These are phyloP conservation scores for Biscogniauxia sp. DNA, from an alignment of 2,329 filamentous ascomycete genomes.

Conservation along the genomic window DNA sequence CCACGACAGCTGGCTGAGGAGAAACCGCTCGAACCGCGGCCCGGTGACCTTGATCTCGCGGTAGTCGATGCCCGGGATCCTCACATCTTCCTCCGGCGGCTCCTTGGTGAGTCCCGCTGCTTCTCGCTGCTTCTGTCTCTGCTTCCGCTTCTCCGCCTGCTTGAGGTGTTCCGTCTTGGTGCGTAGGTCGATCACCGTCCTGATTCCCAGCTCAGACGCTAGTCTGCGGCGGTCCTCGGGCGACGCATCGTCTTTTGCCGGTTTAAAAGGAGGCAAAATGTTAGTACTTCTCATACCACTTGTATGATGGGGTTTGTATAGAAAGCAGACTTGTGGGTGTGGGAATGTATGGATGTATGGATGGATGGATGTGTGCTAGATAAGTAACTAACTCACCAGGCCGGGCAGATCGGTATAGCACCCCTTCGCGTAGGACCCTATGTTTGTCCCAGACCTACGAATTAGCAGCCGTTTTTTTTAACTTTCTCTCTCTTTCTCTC, in stretches of 20 bases:
- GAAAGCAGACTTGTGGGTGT: slow-evolving; percentile 5
- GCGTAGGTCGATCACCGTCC: slow-evolving; percentile 75
- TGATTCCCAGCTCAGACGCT: slow-evolving; percentile 59
- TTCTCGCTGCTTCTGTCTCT: slow-evolving; percentile 47
- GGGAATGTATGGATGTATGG: too few relatives aligned
- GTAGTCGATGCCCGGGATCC: slow-evolving; percentile 64
- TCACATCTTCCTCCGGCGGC: slow-evolving; percentile 34
- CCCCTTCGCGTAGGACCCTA: slow-evolving; percentile 55
- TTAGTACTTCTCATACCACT: too few relatives aligned
- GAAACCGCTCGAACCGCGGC: slow-evolving; percentile 63
- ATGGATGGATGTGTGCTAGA: too few relatives aligned
- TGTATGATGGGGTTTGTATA: background rate
- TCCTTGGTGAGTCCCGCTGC: slow-evolving; percentile 45
- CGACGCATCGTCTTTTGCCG: slow-evolving; percentile 64
- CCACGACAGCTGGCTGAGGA: slow-evolving; percentile 68
- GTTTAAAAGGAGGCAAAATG: too few relatives aligned
- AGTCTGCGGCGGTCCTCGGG: slow-evolving; percentile 60
- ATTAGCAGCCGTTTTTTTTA: slow-evolving; percentile 4
- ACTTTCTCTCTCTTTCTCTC: background rate
- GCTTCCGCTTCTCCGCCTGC: slow-evolving; percentile 60
- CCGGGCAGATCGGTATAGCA: slow-evolving; percentile 67
- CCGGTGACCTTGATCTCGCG: slow-evolving; percentile 73
- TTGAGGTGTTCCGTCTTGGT: slow-evolving; percentile 76
- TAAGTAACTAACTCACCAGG: slow-evolving; percentile 41
- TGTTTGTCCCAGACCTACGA: background rate